Evolutionary conservation across 768 basidiomycete genomes (phyloP), one percentile per base, ranked within the genome.

Genomic region (Mycena venus): DNA sequence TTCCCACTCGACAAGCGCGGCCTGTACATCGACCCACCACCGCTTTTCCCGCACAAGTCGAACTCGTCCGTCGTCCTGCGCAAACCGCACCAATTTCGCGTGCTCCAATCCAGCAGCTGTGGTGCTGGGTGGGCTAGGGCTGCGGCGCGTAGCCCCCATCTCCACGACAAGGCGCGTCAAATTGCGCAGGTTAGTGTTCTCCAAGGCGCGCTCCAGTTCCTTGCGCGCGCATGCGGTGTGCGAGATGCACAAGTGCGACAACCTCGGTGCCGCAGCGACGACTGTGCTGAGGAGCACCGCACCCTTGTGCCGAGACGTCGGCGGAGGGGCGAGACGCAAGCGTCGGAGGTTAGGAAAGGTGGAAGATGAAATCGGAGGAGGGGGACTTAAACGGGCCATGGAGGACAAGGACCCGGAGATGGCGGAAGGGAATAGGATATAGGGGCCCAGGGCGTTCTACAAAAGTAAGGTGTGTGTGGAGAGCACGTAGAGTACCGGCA

Each of bases 21-120:
- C 67, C 58, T 73, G 70, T 0, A 76, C 72, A 55, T 76, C 72
- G 32, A 76, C 17, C 75, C 75, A 76, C 75, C 75, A 74, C 12
- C 59, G 56, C 36, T 42, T 70, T 34, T 73, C 72, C 19, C n/a
- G 55, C 0, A 76, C 60, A 25, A 76, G 63, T 34, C 66, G 53
- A 49, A 76, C 61, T 14, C 75, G 72, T n/a, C 72, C 72, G 31
- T 76, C 75, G 11, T 29, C 34, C 60, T 32, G 56, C 40, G 72
- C 72, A 7, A 76, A 61, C 34, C 59, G 64, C 36, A 73, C 4
- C 47, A 76, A 44, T 49, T 59, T 60, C 19, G 58, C 60, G 3
- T 53, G 65, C 74, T 67, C 74, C 15, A 34, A 55, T 7, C 40
- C 71, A 19, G 59, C 27, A 31, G 29, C 51, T n/a, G 63, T 12